phyloP scores from a whole-genome alignment of 2,329 filamentous ascomycete genomes.

The Colletotrichum magnum region DNA sequence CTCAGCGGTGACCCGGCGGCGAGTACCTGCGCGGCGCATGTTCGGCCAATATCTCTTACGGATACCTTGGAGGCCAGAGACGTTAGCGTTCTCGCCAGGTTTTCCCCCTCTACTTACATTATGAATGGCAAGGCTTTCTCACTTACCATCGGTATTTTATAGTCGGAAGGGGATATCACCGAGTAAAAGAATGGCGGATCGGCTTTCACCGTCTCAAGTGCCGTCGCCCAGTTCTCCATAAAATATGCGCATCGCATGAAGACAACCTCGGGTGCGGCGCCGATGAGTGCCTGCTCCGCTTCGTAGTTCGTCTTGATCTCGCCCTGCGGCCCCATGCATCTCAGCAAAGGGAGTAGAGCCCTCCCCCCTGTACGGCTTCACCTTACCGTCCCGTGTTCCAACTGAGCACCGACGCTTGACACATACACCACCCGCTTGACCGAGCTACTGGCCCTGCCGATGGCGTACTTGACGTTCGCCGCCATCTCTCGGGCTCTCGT shows the following conservation, averaged over 20 bases:
- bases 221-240: conserved; percentile 42
- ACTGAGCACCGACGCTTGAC: conserved; percentile 48
- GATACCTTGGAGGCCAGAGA: conserved; percentile 44
- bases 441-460: conserved; percentile 44
- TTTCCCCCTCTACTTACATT: too few species aligned
- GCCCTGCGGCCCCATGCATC: conserved; percentile 43
- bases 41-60: conserved; percentile 47
- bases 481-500: conserved; percentile 51
- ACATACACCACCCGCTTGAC: conserved; percentile 26
- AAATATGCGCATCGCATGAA: conserved; percentile 44
- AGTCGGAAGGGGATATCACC: conserved; percentile 45
- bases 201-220: conserved; percentile 38
- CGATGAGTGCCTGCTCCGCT: conserved; percentile 43
- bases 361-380: background rate
- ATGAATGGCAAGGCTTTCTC: background rate
- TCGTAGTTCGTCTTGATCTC: conserved; percentile 45
- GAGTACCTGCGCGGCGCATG: conserved; percentile 45
- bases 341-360: background rate
- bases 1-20: conserved; percentile 18
- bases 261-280: conserved; percentile 43
- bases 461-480: conserved; percentile 50
- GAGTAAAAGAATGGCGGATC: conserved; percentile 47
- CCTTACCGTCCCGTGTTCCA: conserved; percentile 49
- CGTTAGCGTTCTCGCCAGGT: background rate
- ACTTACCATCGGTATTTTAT: conserved; percentile 49